Evolutionary conservation across 1,139 yeast genomes (phyloP), one percentile per base, ranked within the genome.

Genomic region (Kodamaea suecica): DNA sequence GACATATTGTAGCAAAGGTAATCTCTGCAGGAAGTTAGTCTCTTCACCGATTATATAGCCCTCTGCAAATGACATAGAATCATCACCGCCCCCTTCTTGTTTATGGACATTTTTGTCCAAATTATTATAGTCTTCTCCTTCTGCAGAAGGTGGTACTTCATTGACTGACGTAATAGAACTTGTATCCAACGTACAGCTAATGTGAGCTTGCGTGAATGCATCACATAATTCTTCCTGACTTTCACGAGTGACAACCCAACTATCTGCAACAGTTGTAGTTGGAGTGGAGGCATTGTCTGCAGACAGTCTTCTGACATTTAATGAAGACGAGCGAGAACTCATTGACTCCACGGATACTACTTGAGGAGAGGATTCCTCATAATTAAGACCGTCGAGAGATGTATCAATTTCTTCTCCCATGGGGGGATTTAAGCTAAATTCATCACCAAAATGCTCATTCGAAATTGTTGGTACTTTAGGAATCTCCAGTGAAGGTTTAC

Each of bases 1-100:
- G 13, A 48, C 47, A 39, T 56, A 54, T 27, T 55, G 49, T 29
- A 64, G 46, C 27, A 64, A 50, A 1, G 70, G 70, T 3, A 63
- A 37, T 34, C 63, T 45, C 42, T 62, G 70, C 7, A 53, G 58
- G 39, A 56, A 63, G 17, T 41, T 41, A 3, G 58, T 43, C 17
- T 52, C 59, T 31, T 59, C 55, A 3, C 17, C 23, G 23, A 20
- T 10, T 9, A 38, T 30, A 19, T 19, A 19, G 8, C 8, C 21
- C 6, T 19, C 21, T 19, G 8, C 9, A 9, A 6, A 19, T 6
- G 21, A 19, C 9, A 6, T 6, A 9, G 9, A 19, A 19, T 19
- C 21, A 6, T 19, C 21, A 9, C 9, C 21, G 6, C 9, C 21
- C 9, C 9, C 21, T n/a, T n/a, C n/a, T n/a, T n/a, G n/a, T n/a